Percentiles rank a stretch among this genome's conserved stretches.
These are phyloP conservation scores for Liriodendron chinense DNA, from an alignment of 164 flowering plant genomes.

Conservation along the genomic window DNA sequence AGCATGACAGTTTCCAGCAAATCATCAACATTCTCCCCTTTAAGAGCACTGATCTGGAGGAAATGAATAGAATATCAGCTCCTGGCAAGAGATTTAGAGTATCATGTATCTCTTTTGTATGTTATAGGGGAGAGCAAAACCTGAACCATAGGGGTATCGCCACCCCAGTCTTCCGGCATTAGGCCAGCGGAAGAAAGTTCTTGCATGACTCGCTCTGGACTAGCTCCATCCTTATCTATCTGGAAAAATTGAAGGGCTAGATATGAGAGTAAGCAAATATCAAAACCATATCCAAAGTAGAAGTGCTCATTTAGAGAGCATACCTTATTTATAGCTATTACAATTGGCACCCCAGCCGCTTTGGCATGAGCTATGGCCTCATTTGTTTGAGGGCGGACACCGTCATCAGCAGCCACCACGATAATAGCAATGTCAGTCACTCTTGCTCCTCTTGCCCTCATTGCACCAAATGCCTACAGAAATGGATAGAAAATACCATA, in stretches of 20 bases:
- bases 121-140: constrained; percentile 24
- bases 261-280: constrained; percentile 1
- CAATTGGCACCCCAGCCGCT: constrained; percentile 92
- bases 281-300: background rate
- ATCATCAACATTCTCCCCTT: constrained; percentile 81
- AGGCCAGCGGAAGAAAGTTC: constrained; percentile 89
- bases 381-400: constrained; percentile 93
- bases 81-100: background rate
- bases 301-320: background rate
- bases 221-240: constrained; percentile 97
- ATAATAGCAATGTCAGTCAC: constrained; percentile 95
- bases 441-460: constrained; percentile 98
- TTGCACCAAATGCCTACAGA: constrained; percentile 90
- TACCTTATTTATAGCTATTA: constrained; percentile 90
- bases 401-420: constrained; percentile 99
- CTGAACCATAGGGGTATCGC: constrained; percentile 88
- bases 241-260: constrained; percentile 24
- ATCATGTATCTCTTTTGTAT: constrained; percentile 2
- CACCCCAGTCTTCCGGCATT: constrained; percentile 98
- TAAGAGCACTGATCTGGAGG: constrained; percentile 86
- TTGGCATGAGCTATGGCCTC: constrained; percentile 99
- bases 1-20: constrained; percentile 88
- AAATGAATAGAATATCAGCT: constrained; percentile 6
- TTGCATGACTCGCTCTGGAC: constrained; percentile 85
- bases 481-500: background rate